Evolutionary conservation across 2,329 filamentous ascomycete genomes (phyloP).

Genomic region (Pseudogymnoascus sp.): DNA sequence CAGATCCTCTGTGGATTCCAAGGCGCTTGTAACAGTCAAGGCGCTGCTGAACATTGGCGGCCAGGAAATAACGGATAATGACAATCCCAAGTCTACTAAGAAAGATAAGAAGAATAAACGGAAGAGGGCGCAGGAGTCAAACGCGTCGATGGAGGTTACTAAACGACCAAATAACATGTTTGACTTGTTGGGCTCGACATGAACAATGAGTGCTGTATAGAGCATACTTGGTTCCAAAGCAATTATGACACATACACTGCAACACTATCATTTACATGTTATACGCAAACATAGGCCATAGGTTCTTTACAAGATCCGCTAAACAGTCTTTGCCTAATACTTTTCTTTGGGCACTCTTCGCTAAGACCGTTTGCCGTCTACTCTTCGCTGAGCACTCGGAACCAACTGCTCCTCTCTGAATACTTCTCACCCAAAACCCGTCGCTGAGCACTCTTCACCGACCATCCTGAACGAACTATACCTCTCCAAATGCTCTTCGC

Average conservation of each 20-base stretch:
- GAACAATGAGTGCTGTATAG: neutral
- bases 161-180: constrained; percentile 7
- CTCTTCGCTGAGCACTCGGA: neutral
- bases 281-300: neutral
- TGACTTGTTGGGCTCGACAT: neutral
- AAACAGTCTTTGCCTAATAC: neutral
- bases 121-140: neutral
- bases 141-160: neutral
- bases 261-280: neutral
- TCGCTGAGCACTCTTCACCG: neutral
- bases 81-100: neutral
- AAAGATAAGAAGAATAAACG: constrained; percentile 7
- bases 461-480: neutral
- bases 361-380: neutral
- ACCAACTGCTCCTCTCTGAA: neutral
- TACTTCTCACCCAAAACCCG: neutral
- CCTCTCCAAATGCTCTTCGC: neutral
- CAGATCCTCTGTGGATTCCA: neutral
- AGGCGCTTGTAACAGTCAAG: neutral
- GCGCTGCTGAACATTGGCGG: neutral
- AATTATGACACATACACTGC: neutral
- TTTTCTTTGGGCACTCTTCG: neutral
- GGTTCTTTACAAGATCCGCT: neutral
- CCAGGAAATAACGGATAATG: neutral
- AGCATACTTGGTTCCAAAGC: neutral